Evolutionary conservation across 1,284 basidiomycete species (phyloP), one percentile per base, ranked within the genome.

Genomic region (Puccinia horiana): DNA sequence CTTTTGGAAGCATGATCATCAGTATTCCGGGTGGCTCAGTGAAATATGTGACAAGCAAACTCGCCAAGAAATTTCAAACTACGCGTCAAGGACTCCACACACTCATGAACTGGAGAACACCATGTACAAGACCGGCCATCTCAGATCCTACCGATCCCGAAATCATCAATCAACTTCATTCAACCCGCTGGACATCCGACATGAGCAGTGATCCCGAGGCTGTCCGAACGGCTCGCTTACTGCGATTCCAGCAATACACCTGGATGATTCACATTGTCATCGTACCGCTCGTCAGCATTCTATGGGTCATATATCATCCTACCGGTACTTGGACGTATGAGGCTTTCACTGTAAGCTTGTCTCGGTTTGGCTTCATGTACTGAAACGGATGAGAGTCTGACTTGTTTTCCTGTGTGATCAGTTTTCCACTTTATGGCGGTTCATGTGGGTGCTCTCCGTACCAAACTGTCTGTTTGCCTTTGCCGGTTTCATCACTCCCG

Each of bases 391-490:
- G 12, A 74, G 23, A 12, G 37, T 16, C 54, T 37, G 9, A 40
- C 3, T 42, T 8, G 42, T 67, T 40, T 29, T 32, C 75, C 14
- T 1, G 23, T 37, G 12, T 18, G 14, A 32, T 84, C 83, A 85
- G 58, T 88, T 88, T 83, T 86, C 86, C 23, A 85, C 87, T 18
- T 79, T 88, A 11, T 88, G 87, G 87, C 85, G 87, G 23, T 85
- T 88, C 84, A 83, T 88, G 42, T 88, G 87, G 87, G 85, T 86
- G 16, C 83, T 88, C 42, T 86, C 82, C 1, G 82, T 86, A 12
- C 86, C 87, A n/a, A 87, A 87, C 83, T 87, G 87, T 83, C 69
- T 88, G 83, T 87, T 87, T 82, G 87, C 87, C 12, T 87, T 84
- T 76, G 83, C 87, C 70, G 87, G 87, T 12, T 84, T 86, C 82